Base-by-base conservation (phyloP, 2,329 filamentous ascomycete species). In the Nigrospora sphaerica region DNA sequence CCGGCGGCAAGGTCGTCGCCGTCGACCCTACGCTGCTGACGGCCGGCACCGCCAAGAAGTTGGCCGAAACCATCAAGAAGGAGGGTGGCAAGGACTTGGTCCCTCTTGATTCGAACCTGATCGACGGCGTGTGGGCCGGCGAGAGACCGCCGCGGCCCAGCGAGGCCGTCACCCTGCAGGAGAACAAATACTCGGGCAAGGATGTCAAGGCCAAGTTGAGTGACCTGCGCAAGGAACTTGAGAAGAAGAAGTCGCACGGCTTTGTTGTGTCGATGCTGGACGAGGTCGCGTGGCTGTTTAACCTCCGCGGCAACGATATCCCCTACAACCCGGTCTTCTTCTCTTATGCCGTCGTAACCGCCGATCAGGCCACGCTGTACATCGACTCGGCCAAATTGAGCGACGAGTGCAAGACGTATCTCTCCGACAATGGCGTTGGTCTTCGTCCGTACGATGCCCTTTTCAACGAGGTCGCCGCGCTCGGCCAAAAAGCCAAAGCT, bases 281-380 rank as follows among this genome's bases (percentile, higher is more conserved):
- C 59, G 93, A 98, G 67, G 82, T 96, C 57, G 93, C 93, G 12
- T 98, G 93, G 93, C 76, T 98, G n/a, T 96, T 96, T 73, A 98
- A 98, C 67, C 71, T 98, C 42, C 83, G 93, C 56, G 93, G 93
- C 57, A 93, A 78, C 64, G 93, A 97, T 62, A 97, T 98, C 54
- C 88, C 90, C 0, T 98, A 93, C 71, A 98, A 98, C 62, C 93
- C 93, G 0, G 93, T 98, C 42, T 97, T 98, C 73, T 97, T 97
- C 69, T 93, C 92, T 14, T 98, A 97, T 60, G 92, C 92, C 39
- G 78, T 93, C 37, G 73, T 98, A 52, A 97, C 93, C 2, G 81
- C 83, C 2, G 83, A 75, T 12, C 73, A 80, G 2, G 88, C 85
- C 19, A 90, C 83, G 1, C 75, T 98, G 6, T 98, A 96, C 60